These are phyloP conservation scores for Umbellularia californica DNA, from an alignment of 164 flowering plant species.

Conservation along the genomic window DNA sequence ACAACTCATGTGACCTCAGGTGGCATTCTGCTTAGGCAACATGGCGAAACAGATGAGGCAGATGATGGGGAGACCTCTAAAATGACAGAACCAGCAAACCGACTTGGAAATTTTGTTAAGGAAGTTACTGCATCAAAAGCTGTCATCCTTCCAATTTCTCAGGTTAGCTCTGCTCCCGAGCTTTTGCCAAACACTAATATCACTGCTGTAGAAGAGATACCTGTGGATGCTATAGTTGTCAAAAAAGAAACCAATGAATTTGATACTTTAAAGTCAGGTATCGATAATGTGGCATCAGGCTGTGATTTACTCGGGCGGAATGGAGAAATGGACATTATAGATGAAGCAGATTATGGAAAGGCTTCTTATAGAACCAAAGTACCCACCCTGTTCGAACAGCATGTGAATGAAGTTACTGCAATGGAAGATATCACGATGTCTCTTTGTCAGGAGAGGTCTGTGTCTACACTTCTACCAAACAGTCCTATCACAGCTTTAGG, in stretches of 20 bases:
- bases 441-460: not conserved
- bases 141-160: slow-evolving; percentile 32
- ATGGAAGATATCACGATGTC: not conserved
- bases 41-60: slow-evolving; percentile 11
- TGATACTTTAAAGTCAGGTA: not conserved
- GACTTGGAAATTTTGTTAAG: slow-evolving; percentile 17
- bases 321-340: not conserved
- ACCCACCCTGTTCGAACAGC: not conserved
- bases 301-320: too few species aligned
- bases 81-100: slow-evolving; percentile 14
- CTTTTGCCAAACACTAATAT: not conserved
- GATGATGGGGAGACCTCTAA: slow-evolving; percentile 10
- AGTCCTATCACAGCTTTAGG: slow-evolving; percentile 23
- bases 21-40: slow-evolving; percentile 38
- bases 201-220: not conserved
- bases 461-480: slow-evolving; percentile 21
- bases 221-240: not conserved
- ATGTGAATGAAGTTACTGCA: not conserved
- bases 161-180: not conserved
- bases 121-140: slow-evolving; percentile 24
- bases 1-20: slow-evolving; percentile 13
- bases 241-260: not conserved
- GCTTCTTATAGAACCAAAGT: not conserved
- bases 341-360: not conserved
- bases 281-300: not conserved